These are phyloP conservation scores for Drechslerella dactyloides DNA, from an alignment of 2,329 filamentous ascomycete species.

Conservation along the genomic window DNA sequence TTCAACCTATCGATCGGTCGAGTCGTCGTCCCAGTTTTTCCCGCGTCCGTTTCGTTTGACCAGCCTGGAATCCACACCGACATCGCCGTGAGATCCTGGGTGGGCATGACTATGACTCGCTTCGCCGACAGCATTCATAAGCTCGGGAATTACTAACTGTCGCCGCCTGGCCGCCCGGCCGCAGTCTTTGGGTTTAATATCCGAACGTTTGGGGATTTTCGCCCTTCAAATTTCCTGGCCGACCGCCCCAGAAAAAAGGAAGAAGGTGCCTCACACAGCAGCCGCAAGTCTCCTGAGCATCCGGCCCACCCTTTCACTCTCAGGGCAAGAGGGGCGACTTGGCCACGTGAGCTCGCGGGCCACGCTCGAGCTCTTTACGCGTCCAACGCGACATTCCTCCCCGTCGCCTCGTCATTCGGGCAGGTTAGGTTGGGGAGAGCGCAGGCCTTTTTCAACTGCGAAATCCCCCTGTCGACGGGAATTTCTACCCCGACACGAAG, in stretches of 20 bases:
- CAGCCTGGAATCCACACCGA: slow-evolving; percentile 14
- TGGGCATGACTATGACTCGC: slow-evolving; percentile 36
- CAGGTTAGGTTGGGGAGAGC: slow-evolving; percentile 31
- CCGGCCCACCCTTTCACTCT: slow-evolving; percentile 26
- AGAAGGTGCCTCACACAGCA: slow-evolving; percentile 36
- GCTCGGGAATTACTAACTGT: slow-evolving; percentile 37
- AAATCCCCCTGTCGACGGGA: slow-evolving; percentile 48
- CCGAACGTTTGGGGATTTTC: slow-evolving; percentile 19
- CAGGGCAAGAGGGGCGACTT: slow-evolving; percentile 24
- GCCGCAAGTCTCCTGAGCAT: slow-evolving; percentile 21
- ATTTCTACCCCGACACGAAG: slow-evolving; percentile 44
- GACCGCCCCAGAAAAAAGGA: slow-evolving; percentile 31
- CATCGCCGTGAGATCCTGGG: slow-evolving; percentile 15
- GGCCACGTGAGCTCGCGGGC: slow-evolving; percentile 50
- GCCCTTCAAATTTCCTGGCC: slow-evolving; percentile 24
- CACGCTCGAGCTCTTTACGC: slow-evolving; percentile 38
- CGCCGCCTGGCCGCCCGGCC: background rate
- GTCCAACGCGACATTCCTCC: slow-evolving; percentile 46
- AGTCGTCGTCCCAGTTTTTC: slow-evolving; percentile 17
- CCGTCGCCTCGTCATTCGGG: slow-evolving; percentile 28
- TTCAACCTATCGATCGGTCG: slow-evolving; percentile 7
- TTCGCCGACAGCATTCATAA: slow-evolving; percentile 28
- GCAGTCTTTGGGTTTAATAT: slow-evolving; percentile 7
- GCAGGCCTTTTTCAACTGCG: slow-evolving; percentile 21
- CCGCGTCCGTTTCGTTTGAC: slow-evolving; percentile 27